Base-by-base conservation (phyloP, 345 rosid genomes). In the Toxicodendron radicans region DNA sequence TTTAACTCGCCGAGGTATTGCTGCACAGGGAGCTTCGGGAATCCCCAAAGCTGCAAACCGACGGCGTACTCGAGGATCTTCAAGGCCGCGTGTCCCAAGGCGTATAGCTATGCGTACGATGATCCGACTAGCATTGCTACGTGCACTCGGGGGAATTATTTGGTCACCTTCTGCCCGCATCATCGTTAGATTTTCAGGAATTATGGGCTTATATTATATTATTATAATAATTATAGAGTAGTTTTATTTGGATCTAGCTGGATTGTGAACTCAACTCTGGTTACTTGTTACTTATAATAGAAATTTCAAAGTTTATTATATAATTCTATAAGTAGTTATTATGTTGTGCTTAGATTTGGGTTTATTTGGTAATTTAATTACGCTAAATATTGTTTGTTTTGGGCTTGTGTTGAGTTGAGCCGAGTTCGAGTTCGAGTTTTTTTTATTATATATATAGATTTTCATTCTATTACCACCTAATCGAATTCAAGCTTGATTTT, bases 91-190 rank as follows among this genome's bases (percentile, higher is more conserved):
- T 95, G 99, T 45, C 99, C 99, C 0, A 93, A 73, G 74, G 98
- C 99, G 0, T 95, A 95, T 65, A 91, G 98, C 1, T 95, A 95
- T 49, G 99, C 99, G 0, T 93, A 87, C 38, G 99, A 95, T 35
- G 99, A 95, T 68, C 98, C 97, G 5, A 93, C 98, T 0, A 95
- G 99, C 78, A 88, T 95, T 58, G 80, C 92, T 0, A 95, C 99
- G 45, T 95, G 98, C 78, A 82, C 89, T 1, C 79, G 88, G 18
- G 94, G 89, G 14, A 88, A 69, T 76, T 95, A 95, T 74, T 68
- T 91, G 64, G 87, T 95, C 79, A 93, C 98, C 21, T 91, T 93
- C 83, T 95, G 98, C 77, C 97, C 99, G 7, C 85, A 79, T 67
- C 90, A 70, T 58, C 84, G 83, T 65, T 86, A 81, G 70, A 56